A percentile compares a stretch with the other conserved stretches of the same genome.
Evolutionary conservation across 768 basidiomycete genomes (phyloP).

Genomic region (Psilocybe cyanescens): DNA sequence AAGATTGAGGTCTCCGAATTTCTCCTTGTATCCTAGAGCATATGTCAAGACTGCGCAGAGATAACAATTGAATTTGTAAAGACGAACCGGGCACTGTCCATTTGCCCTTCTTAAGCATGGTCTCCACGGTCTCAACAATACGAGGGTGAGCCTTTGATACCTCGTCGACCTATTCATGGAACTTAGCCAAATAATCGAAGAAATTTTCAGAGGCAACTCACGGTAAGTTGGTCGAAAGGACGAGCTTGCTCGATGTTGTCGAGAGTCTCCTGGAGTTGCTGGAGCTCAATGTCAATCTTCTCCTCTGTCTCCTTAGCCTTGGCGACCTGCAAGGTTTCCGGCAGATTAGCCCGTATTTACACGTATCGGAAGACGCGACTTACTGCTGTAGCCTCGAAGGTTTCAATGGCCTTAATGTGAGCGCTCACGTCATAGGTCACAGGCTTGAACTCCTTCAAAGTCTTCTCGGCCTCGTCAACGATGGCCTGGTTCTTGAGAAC

Average conservation of each 20-base stretch:
- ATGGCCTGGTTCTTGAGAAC: constrained; percentile 91
- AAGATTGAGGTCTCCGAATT: constrained; percentile 93
- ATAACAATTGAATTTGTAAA: background rate
- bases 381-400: constrained; percentile 96
- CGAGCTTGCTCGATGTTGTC: constrained; percentile 97
- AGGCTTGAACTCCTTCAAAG: constrained; percentile 88
- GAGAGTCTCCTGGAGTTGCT: constrained; percentile 90
- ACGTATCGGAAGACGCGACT: constrained; percentile 20
- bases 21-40: constrained; percentile 83
- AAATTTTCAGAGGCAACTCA: constrained; percentile 44
- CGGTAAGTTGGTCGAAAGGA: constrained; percentile 96
- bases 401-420: constrained; percentile 93
- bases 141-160: constrained; percentile 93
- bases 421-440: constrained; percentile 89
- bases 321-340: constrained; percentile 57
- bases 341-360: background rate
- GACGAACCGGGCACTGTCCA: constrained; percentile 92
- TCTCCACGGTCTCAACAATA: constrained; percentile 88
- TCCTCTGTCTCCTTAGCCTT: constrained; percentile 88
- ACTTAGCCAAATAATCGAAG: background rate
- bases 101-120: constrained; percentile 97
- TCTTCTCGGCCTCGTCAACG: constrained; percentile 91
- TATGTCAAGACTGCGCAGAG: background rate
- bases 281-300: constrained; percentile 90
- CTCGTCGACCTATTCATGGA: constrained; percentile 69